A percentile compares a stretch with the other conserved stretches of the same genome.
phyloP scores from a whole-genome alignment of 2,329 filamentous ascomycete genomes.

The Fusarium odoratissimum region DNA sequence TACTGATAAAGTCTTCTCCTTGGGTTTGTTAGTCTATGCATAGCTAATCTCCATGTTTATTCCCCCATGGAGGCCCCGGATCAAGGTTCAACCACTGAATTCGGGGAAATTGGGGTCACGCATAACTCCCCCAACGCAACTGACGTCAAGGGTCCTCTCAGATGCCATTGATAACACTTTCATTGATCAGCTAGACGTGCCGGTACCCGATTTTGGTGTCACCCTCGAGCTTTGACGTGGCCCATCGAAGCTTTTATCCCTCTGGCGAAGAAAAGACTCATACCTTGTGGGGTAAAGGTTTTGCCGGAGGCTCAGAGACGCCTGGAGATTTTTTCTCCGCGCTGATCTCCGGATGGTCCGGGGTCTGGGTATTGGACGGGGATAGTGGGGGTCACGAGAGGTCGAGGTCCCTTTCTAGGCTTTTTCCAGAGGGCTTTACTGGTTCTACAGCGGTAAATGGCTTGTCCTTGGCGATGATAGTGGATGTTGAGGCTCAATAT shows the following conservation, averaged over 20 bases:
- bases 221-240: conserved; percentile 7
- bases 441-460: neutral
- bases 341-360: conserved; percentile 17
- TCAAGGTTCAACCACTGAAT: conserved; percentile 17
- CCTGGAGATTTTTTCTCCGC: neutral
- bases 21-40: neutral
- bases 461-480: neutral
- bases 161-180: neutral
- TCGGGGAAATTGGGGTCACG: neutral
- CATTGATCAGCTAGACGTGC: conserved; percentile 9
- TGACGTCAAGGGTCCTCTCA: conserved; percentile 1
- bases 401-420: neutral
- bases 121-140: neutral
- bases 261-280: conserved; percentile 12
- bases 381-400: neutral
- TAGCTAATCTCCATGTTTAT: conserved; percentile 4
- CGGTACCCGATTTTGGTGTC: conserved; percentile 17
- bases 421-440: neutral
- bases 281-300: conserved; percentile 15
- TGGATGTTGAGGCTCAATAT: conserved; percentile 12
- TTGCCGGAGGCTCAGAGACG: conserved; percentile 5
- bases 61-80: conserved; percentile 10
- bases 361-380: conserved; percentile 7
- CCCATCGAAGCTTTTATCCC: conserved; percentile 18
- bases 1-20: neutral